A percentile compares a stretch with the other conserved stretches of the same genome.
Evolutionary conservation across 768 basidiomycete genomes (phyloP).

Genomic region (Mycena olivaceomarginata): DNA sequence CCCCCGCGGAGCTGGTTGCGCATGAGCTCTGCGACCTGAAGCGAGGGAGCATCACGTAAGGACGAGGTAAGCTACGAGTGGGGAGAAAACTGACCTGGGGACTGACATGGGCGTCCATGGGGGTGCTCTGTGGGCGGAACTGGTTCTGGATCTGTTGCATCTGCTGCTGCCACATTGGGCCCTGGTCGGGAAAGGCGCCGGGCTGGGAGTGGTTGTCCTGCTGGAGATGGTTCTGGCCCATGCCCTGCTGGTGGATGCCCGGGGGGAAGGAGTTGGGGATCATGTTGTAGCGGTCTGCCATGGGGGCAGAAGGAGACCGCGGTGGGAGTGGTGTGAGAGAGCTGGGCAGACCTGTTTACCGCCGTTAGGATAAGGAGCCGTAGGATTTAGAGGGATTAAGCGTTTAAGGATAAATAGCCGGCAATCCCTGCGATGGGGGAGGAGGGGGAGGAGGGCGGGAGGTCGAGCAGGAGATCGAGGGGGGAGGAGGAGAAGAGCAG

Average conservation of each 20-base stretch:
- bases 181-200: conserved; percentile 70
- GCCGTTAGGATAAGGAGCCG: conserved; percentile 46
- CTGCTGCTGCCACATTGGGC: conserved; percentile 77
- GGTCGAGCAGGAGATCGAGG: too few relatives aligned
- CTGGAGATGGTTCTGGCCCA: conserved; percentile 64
- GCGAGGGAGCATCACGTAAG: conserved; percentile 49
- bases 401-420: neutral
- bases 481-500: conserved; percentile 68
- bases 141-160: conserved; percentile 67
- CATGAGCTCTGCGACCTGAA: conserved; percentile 67
- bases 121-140: conserved; percentile 65
- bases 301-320: conserved; percentile 59
- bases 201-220: conserved; percentile 62
- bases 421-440: conserved; percentile 46
- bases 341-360: conserved; percentile 41
- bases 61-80: conserved; percentile 26
- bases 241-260: conserved; percentile 62
- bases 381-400: conserved; percentile 48
- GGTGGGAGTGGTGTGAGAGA: conserved; percentile 50
- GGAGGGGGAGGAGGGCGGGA: too few relatives aligned
- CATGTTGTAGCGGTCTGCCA: conserved; percentile 83
- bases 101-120: conserved; percentile 62
- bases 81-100: conserved; percentile 66
- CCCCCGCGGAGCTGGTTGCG: conserved; percentile 62
- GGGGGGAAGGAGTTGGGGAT: conserved; percentile 68